Evolutionary conservation across 2,329 filamentous ascomycete genomes (phyloP).

Genomic region (Sarocladiaceae sp.): DNA sequence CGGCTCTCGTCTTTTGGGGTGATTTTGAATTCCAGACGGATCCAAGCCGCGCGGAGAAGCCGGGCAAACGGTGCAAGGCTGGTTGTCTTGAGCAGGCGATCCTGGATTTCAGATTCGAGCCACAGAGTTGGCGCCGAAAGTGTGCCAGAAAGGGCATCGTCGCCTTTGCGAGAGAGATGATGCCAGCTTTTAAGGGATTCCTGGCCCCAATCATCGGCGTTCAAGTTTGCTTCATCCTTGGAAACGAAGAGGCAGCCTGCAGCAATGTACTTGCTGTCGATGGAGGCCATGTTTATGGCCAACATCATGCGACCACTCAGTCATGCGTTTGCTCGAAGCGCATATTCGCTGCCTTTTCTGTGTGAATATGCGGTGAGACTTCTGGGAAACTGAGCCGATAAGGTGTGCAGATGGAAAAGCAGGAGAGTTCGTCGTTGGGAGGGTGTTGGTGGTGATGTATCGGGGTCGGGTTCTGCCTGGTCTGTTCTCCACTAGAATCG

Average conservation of each 20-base stretch:
- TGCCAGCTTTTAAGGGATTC: neutral
- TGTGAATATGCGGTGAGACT: too few relatives aligned
- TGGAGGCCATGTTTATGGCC: constrained; percentile 14
- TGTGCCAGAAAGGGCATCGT: neutral
- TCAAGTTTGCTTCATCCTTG: constrained; percentile 12
- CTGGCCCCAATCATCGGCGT: constrained; percentile 6
- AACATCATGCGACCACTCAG: too few relatives aligned
- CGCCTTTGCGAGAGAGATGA: constrained; percentile 2
- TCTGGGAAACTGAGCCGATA: neutral
- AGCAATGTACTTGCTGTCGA: constrained; percentile 29
- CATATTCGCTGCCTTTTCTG: too few relatives aligned
- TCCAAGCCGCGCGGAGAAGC: constrained; percentile 34
- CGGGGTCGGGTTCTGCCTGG: constrained; percentile 3
- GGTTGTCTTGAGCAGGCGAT: constrained; percentile 20
- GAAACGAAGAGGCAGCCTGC: constrained; percentile 31
- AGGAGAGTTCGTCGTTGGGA: neutral
- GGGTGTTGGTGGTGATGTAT: neutral
- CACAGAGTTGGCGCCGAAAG: neutral
- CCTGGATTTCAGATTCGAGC: constrained; percentile 19
- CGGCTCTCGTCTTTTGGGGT: constrained; percentile 1
- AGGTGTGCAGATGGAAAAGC: neutral
- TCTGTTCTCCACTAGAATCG: neutral
- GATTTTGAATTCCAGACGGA: constrained; percentile 33
- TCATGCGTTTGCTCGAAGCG: too few relatives aligned
- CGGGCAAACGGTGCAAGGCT: constrained; percentile 17